Evolutionary conservation across 805 yeast species (phyloP), one percentile per base, ranked within the genome.

Genomic region (Wickerhamomyces tratensis): DNA sequence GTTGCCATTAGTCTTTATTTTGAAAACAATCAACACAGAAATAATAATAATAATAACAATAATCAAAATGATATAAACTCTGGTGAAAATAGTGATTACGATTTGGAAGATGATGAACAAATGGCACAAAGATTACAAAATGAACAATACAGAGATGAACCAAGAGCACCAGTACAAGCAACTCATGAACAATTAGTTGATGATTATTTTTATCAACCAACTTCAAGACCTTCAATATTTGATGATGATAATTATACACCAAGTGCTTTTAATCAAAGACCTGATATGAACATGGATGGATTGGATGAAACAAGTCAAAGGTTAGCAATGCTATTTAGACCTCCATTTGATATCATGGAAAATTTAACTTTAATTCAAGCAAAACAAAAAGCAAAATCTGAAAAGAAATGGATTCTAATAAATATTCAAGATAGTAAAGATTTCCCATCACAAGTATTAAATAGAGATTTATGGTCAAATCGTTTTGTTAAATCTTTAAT

Each of bases 391-490:
- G 97, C 95, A 2, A 72, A 81, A 44, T 62, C 61, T 31, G 71
- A 68, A 45, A 67, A 76, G 41, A 86, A 82, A 61, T 89, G 97
- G 96, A 72, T 93, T 7, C 64, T 93, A 52, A 72, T 93, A 25
- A 93, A 93, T 58, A 77, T 93, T 40, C 98, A 93, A 61, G 95
- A 91, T 54, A 67, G 78, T 26, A 68, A 84, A 1, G 93, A 86
- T 56, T 93, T 93, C 56, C 77, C 77, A 50, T 89, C 97, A 56
- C 98, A 91, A 58, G 80, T 84, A 31, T 64, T 93, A 42, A 93
- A 93, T 61, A 74, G 99, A 46, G 99, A 93, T 61, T 78, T 93
- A 47, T 93, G 98, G 98, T 77, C 93, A 14, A 72, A 82, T 39
- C 49, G 62, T 12, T 70, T 71, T 3, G 71, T 93, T 20, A 88